Evolutionary conservation across 305 asterid species (phyloP), one percentile per base, ranked within the genome.

Genomic region (Fraxinus paxiana): DNA sequence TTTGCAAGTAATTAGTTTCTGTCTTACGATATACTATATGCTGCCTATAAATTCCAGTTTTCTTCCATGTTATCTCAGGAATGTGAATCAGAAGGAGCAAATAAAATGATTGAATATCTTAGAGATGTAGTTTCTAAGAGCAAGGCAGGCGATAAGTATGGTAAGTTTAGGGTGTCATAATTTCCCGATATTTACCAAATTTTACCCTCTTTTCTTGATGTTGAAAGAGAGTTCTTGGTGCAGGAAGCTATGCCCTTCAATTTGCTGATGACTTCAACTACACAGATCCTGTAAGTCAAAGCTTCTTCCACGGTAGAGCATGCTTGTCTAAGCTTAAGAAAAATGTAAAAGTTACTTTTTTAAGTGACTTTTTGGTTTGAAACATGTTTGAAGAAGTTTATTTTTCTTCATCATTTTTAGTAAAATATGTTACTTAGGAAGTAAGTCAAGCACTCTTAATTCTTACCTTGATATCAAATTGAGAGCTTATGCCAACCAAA

Each of bases 61-160:
- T 77, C 75, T 69, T 65, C n/a, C 33, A 63, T 31, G 82, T 59
- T 59, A 54, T 76, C 86, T 72, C 88, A 93, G 99, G 99, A 94
- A 83, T 95, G 99, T 87, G 98, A 92, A 87, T 90, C 97, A 5
- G 94, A 90, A 87, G 97, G 98, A 56, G 99, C 99, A 34, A 95
- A 89, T 86, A 86, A 90, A 81, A 94, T 95, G 97, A 79, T 92
- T 2, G 92, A 87, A 56, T 87, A 91, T 91, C 96, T 94, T 35
- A 85, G 98, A 82, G 97, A 90, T 77, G 67, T 92, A 65, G 63
- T 92, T 83, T 91, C 97, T 15, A 91, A 86, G 72, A 88, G 96
- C 92, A 90, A 92, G 83, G 86, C 91, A 3, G 97, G 97, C 56
- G 97, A 94, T 34, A 85, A 81, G 82, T 92, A 91, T 77, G 98